These are phyloP conservation scores for Artemisia argyi DNA, from an alignment of 129 eudicot species.

Conservation along the genomic window DNA sequence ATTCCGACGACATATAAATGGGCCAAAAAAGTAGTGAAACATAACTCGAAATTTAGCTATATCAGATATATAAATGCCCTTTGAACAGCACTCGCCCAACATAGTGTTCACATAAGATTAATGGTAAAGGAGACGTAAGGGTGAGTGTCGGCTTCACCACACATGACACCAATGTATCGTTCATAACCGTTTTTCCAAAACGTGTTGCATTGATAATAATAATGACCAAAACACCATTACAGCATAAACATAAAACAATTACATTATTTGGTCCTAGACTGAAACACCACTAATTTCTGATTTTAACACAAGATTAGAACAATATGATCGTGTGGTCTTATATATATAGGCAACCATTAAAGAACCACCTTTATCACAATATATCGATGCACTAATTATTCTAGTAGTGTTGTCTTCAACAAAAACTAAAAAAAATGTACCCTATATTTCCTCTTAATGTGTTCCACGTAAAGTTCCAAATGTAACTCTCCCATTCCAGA, in stretches of 20 bases:
- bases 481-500: constrained; percentile 99
- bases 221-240: constrained; percentile 16
- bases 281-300: background rate
- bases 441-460: constrained; percentile 87
- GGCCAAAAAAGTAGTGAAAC: too few relatives aligned
- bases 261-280: constrained; percentile 23
- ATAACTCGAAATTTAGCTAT: too few relatives aligned
- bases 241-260: background rate
- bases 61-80: too few relatives aligned
- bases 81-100: too few relatives aligned
- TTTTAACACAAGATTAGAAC: background rate
- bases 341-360: too few relatives aligned
- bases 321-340: too few relatives aligned
- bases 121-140: constrained; percentile 93
- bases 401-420: background rate
- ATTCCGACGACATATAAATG: too few relatives aligned
- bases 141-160: constrained; percentile 57
- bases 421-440: constrained; percentile 30
- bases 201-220: constrained; percentile 48
- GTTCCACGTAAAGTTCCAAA: constrained; percentile 90
- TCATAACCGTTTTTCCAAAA: constrained; percentile 91
- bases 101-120: constrained; percentile 64
- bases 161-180: constrained; percentile 55
- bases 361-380: too few relatives aligned
- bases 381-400: background rate